These are phyloP conservation scores for Paulownia fortunei DNA, from an alignment of 257 asterid species.

Conservation along the genomic window DNA sequence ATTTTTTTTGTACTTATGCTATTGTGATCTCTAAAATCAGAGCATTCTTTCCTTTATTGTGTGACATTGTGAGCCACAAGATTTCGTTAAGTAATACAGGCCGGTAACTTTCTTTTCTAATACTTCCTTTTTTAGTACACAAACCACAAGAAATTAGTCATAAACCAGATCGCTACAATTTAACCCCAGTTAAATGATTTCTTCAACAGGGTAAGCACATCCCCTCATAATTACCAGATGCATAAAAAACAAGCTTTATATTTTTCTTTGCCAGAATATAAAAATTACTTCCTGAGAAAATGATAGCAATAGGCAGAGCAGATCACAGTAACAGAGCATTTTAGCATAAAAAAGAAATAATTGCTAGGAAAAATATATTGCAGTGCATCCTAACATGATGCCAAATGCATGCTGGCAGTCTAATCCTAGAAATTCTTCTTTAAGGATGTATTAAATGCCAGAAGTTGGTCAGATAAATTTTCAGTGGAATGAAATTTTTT, in stretches of 20 bases:
- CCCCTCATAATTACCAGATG: not conserved
- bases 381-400: not conserved
- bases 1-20: slow-evolving; percentile 8
- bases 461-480: not conserved
- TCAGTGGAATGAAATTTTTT: not conserved
- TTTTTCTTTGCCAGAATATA: not conserved
- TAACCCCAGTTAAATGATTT: not conserved
- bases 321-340: not conserved
- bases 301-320: not conserved
- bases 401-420: not conserved
- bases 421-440: not conserved
- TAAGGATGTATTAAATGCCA: not conserved
- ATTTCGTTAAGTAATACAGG: not conserved
- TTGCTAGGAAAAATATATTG: not conserved
- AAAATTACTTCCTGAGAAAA: too few species aligned
- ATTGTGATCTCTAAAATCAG: slow-evolving; percentile 1
- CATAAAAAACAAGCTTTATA: not conserved
- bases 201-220: not conserved
- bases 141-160: not conserved
- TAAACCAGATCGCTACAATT: not conserved
- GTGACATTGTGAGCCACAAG: not conserved
- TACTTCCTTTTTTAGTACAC: not conserved
- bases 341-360: too few species aligned
- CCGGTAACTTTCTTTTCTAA: not conserved
- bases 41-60: slow-evolving; percentile 24